A percentile compares a stretch with the other conserved stretches of the same genome.
Evolutionary conservation across 345 rosid species (phyloP).

Genomic region (Noccaea caerulescens): DNA sequence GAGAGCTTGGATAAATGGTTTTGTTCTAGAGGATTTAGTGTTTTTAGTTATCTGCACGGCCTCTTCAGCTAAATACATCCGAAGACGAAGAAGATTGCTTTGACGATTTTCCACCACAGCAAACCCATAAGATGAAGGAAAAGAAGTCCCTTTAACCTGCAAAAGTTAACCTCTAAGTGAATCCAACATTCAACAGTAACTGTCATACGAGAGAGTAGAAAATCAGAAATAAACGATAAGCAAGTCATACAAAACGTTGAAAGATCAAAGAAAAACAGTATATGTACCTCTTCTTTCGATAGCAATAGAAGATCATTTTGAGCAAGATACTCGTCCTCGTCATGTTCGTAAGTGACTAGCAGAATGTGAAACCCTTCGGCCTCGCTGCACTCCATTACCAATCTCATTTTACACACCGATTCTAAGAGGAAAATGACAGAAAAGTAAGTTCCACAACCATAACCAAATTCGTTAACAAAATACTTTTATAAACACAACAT

Average conservation of each 20-base stretch:
- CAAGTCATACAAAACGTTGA: conserved; percentile 1
- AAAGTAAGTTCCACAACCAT: conserved; percentile 8
- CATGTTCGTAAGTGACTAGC: conserved; percentile 59
- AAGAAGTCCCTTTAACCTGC: conserved; percentile 61
- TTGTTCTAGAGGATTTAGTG: conserved; percentile 43
- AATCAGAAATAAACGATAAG: conserved; percentile 6
- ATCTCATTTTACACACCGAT: conserved; percentile 61
- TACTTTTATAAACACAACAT: background rate
- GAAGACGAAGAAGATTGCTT: conserved; percentile 63
- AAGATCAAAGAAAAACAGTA: background rate
- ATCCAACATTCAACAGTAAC: background rate
- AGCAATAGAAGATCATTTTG: conserved; percentile 87
- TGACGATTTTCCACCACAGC: conserved; percentile 86
- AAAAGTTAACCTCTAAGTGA: conserved; percentile 24
- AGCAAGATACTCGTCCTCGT: conserved; percentile 56
- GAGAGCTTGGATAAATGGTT: conserved; percentile 56
- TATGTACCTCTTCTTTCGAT: conserved; percentile 72
- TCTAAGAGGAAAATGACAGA: conserved; percentile 41
- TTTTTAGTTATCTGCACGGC: conserved; percentile 50
- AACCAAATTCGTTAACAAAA: background rate
- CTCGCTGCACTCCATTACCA: conserved; percentile 76
- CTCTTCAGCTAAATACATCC: conserved; percentile 86
- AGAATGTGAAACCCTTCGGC: conserved; percentile 71
- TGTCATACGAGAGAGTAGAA: background rate
- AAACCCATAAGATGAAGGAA: conserved; percentile 80